Conservation (phyloP, 148 eudicot species). For the Chenopodium album region DNA sequence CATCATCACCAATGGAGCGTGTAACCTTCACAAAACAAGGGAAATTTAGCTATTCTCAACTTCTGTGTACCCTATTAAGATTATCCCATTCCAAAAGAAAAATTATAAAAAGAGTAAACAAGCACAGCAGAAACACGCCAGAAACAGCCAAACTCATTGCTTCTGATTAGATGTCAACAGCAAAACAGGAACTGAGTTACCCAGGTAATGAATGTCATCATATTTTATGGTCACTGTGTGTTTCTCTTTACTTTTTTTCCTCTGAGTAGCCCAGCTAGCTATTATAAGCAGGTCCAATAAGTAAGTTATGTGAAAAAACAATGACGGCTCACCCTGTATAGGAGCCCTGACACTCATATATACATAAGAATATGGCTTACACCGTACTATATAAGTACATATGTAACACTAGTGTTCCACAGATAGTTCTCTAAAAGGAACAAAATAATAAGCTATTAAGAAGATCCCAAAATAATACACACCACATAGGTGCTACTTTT, state of each 20-base stretch:
- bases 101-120: background rate
- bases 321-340: no score
- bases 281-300: background rate
- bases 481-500: no score
- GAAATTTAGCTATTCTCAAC: slow-evolving; percentile 9
- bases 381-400: no score
- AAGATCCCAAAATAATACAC: no score
- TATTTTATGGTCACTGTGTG: background rate
- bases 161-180: background rate
- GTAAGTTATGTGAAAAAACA: background rate
- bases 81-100: background rate
- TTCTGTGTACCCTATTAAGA: background rate
- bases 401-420: no score
- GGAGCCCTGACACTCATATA: no score
- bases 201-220: background rate
- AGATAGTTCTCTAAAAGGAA: background rate
- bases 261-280: background rate
- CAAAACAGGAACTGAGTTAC: background rate
- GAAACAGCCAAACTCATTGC: background rate
- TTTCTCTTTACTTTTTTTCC: background rate
- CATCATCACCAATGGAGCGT: slow-evolving; percentile 97
- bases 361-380: no score
- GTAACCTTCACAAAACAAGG: slow-evolving; percentile 57
- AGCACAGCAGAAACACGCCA: background rate
- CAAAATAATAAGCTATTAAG: background rate